Evolutionary conservation across 2,329 filamentous ascomycete genomes (phyloP).

Genomic region (Plenodomus tracheiphilus): DNA sequence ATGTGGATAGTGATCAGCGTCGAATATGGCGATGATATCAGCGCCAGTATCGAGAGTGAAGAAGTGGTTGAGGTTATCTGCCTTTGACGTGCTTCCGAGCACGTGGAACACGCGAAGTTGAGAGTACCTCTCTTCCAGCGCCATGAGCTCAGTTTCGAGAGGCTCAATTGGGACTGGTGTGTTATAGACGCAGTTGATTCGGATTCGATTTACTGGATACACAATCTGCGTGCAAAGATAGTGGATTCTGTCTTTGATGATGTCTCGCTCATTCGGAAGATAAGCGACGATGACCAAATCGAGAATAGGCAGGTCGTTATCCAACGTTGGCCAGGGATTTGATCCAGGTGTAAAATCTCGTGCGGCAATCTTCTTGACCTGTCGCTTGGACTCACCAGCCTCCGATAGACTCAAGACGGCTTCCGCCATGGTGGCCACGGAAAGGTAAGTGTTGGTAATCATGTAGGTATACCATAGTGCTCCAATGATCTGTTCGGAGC

Average conservation of each 20-base stretch:
- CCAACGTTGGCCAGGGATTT: conserved; percentile 41
- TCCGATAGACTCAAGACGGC: conserved; percentile 37
- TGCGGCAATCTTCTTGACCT: conserved; percentile 31
- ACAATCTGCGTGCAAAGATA: conserved; percentile 49
- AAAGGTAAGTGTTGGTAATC: conserved; percentile 45
- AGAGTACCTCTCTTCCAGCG: conserved; percentile 39
- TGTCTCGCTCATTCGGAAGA: conserved; percentile 53
- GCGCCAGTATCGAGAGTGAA: conserved; percentile 46
- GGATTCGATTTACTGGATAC: conserved; percentile 48
- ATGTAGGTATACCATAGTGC: conserved; percentile 47
- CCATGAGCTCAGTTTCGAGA: conserved; percentile 45
- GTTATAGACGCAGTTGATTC: conserved; percentile 53
- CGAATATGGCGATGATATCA: conserved; percentile 50
- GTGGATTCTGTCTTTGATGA: conserved; percentile 49
- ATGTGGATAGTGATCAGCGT: conserved; percentile 53
- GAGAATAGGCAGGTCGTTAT: conserved; percentile 44
- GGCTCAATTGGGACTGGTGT: conserved; percentile 49
- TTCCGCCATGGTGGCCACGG: conserved; percentile 43
- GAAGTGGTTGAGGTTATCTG: conserved; percentile 53
- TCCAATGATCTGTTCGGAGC: conserved; percentile 29
- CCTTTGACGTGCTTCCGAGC: conserved; percentile 50
- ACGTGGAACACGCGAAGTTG: conserved; percentile 50
- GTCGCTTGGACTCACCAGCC: conserved; percentile 31
- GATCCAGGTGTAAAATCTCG: conserved; percentile 25
- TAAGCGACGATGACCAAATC: conserved; percentile 53